These are phyloP conservation scores for Clarireedia paspali DNA, from an alignment of 2,329 filamentous ascomycete genomes.

Conservation along the genomic window DNA sequence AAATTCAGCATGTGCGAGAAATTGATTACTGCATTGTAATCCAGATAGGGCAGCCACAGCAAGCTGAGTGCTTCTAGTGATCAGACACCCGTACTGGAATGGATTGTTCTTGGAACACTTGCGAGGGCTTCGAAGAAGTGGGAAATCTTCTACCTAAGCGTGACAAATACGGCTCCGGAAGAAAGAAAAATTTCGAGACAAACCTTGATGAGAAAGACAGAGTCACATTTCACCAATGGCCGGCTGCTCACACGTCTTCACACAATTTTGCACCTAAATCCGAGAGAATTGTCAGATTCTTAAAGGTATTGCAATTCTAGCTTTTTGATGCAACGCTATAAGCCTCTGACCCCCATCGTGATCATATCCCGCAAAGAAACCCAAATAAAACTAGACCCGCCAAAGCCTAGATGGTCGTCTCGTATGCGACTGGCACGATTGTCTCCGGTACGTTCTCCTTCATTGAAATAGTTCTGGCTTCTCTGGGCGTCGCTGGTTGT, in stretches of 20 bases:
- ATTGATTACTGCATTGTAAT: background rate
- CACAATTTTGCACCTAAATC: no score
- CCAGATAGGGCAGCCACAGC: background rate
- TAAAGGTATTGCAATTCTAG: slow-evolving; percentile 26
- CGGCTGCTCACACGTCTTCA: background rate
- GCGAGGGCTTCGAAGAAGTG: slow-evolving; percentile 24
- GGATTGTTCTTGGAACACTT: slow-evolving; percentile 24
- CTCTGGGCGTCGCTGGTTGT: slow-evolving; percentile 71
- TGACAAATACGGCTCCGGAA: slow-evolving; percentile 25
- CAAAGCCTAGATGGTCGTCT: slow-evolving; percentile 81
- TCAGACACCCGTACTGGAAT: background rate
- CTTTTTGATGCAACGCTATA: slow-evolving; percentile 29
- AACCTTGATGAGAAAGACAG: background rate
- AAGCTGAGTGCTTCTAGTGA: background rate
- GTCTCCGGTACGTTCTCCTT: slow-evolving; percentile 86
- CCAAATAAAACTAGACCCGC: slow-evolving; percentile 23
- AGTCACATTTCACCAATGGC: background rate
- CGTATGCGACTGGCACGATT: slow-evolving; percentile 86
- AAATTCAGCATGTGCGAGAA: background rate
- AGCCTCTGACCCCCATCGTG: slow-evolving; percentile 20
- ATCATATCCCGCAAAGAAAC: slow-evolving; percentile 28
- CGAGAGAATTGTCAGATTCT: slow-evolving; percentile 18
- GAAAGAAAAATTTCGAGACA: background rate
- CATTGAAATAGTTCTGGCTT: slow-evolving; percentile 69
- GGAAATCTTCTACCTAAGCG: slow-evolving; percentile 21